Percentiles rank a stretch among this genome's conserved stretches.
Evolutionary conservation across 352 stramenopile species (phyloP).

Genomic region (Globisporangium sylvaticum): DNA sequence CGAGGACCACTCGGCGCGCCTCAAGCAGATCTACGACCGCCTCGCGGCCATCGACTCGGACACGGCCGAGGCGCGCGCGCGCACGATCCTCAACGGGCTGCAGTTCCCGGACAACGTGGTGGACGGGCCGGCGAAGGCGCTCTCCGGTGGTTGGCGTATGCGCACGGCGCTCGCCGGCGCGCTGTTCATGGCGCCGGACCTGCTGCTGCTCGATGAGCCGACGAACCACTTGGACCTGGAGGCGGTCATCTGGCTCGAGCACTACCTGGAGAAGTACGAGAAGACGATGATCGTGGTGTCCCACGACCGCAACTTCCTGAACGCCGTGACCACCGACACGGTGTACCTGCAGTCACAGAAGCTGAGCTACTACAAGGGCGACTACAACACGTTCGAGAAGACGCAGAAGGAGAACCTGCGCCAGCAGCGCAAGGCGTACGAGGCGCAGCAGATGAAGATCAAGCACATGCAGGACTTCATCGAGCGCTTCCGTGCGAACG

Average conservation of each 20-base stretch:
- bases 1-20: slow-evolving; percentile 43
- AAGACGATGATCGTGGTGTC: slow-evolving; percentile 95
- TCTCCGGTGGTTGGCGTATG: slow-evolving; percentile 95
- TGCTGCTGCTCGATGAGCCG: slow-evolving; percentile 94
- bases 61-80: slow-evolving; percentile 86
- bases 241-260: slow-evolving; percentile 90
- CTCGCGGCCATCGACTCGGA: slow-evolving; percentile 90
- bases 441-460: slow-evolving; percentile 87
- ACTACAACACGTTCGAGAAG: slow-evolving; percentile 97
- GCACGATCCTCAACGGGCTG: slow-evolving; percentile 90
- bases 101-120: slow-evolving; percentile 94
- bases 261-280: slow-evolving; percentile 89
- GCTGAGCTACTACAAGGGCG: slow-evolving; percentile 91
- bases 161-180: slow-evolving; percentile 92
- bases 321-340: slow-evolving; percentile 95
- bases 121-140: slow-evolving; percentile 83
- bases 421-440: slow-evolving; percentile 90
- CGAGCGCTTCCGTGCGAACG: slow-evolving; percentile 94
- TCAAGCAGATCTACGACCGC: slow-evolving; percentile 84
- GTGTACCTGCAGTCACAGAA: slow-evolving; percentile 92
- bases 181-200: slow-evolving; percentile 93
- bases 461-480: slow-evolving; percentile 98
- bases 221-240: slow-evolving; percentile 92
- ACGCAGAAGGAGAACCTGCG: slow-evolving; percentile 91
- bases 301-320: slow-evolving; percentile 96